Base-by-base conservation (phyloP, 371 early-diverging fungal species). In the Mucor piriformis region DNA sequence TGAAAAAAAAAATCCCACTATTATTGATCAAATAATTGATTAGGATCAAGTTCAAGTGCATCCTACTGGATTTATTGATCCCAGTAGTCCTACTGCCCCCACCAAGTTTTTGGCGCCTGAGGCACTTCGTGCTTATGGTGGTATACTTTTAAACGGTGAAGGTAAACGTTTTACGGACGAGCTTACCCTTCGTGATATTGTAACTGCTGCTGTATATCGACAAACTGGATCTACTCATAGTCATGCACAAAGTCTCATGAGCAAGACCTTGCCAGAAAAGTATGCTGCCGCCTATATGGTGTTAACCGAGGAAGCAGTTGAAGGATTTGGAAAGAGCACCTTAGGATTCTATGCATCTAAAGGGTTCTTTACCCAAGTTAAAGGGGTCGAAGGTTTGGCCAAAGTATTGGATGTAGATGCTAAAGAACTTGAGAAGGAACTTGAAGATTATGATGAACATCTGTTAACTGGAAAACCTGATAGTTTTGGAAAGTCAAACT, bases 51-150 rank as follows among this genome's bases (percentile, higher is more conserved):
- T 77, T 13, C 94, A 93, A 72, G 85, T 93, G 20, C 94, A 93
- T 72, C 94, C 94, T n/a, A 93, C 93, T 3, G 94, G 93, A 20
- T 84, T 93, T 46, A 86, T 93, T 42, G 87, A 88, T 66, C 85
- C 85, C n/a, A 72, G 61, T 38, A 79, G 90, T 20, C 91, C 91
- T 20, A 78, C 79, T 27, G 82, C 83, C 3, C 44, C 67, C 11
- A 77, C 81, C 10, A 87, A 87, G 61, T 85, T 88, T 55, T 62
- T 88, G 37, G 93, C 93, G 4, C 90, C 94, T 7, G 94, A 93
- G 71, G 91, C 94, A 0, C 80, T 93, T 50, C 88, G 94, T 47
- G 93, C 91, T 56, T 83, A 81, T 35, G 94, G 94, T 48, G 94
- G 87, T 54, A 64, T 93, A 3, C 68, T 93, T 29, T 66, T 93